Conservation (phyloP, 1,284 basidiomycete genomes). For the Calocybe gambosa region DNA sequence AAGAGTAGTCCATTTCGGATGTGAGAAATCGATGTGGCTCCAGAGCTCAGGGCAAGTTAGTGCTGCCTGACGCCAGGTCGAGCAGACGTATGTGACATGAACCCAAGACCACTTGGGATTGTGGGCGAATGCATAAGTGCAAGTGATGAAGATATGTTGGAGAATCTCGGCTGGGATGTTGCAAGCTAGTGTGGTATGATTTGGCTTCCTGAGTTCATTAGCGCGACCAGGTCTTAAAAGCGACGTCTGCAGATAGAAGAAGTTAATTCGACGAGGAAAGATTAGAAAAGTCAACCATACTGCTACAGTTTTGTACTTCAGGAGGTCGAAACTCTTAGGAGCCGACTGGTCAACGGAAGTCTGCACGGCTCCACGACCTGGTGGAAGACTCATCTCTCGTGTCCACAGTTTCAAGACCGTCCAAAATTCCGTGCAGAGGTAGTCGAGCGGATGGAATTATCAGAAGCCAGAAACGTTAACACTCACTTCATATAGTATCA, state of each 20-base stretch:
- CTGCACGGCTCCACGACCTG: constrained; percentile 5
- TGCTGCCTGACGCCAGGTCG: constrained; percentile 26
- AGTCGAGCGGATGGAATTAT: not conserved
- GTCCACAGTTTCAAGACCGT: too few species aligned
- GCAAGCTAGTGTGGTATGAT: constrained; percentile 18
- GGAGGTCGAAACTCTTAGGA: constrained; percentile 12
- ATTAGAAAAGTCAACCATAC: constrained; percentile 8
- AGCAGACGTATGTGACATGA: constrained; percentile 28
- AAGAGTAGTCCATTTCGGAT: constrained; percentile 25
- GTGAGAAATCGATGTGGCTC: constrained; percentile 31
- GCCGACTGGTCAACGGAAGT: constrained; percentile 8
- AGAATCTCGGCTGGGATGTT: constrained; percentile 23
- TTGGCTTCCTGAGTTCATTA: constrained; percentile 20
- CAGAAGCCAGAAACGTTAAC: not conserved
- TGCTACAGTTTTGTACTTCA: constrained; percentile 15
- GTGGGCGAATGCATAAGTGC: constrained; percentile 12
- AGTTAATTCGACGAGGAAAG: constrained; percentile 3
- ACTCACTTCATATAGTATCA: not conserved
- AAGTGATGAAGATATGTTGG: constrained; percentile 17
- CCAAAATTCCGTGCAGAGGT: not conserved
- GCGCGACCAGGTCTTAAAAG: constrained; percentile 20
- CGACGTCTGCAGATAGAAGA: constrained; percentile 17
- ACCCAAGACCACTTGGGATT: constrained; percentile 28
- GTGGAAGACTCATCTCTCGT: constrained; percentile 6
- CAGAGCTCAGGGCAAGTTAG: constrained; percentile 26